Base-by-base conservation (phyloP, 257 asterid species). In the Anisodus tanguticus region DNA sequence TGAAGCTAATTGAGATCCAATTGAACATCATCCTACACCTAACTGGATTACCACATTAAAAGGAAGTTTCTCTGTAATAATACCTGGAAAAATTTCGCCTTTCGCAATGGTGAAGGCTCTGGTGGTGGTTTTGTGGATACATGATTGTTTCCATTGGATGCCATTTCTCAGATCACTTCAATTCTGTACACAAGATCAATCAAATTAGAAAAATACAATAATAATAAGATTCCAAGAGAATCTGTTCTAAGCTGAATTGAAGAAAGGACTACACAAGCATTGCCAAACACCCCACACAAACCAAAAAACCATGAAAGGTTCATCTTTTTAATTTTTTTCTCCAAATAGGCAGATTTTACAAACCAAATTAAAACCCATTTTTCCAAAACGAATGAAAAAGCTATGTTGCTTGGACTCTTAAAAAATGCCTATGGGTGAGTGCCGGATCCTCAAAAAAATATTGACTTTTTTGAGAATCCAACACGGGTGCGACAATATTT, bases 71-170 rank as follows among this genome's bases (percentile, higher is more conserved):
- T 69, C 4, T 69, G 35, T 31, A 31, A 19, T 0, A 69, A 62
- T 90, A 92, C 96, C 94, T 92, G 83, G 60, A 93, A 93, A 84
- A 93, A 93, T 84, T 89, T 93, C 1, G 97, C 95, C 85, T 88
- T 93, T 69, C 97, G 87, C 89, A 93, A 84, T 0, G 97, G 97
- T 8, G 97, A 93, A 86, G 97, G 97, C 85, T 93, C 97, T 10
- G 97, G 97, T 63, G 97, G 97, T 62, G 93, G 87, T 88, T 92
- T 93, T 10, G 71, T 70, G 10, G 68, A 86, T 35, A 83, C 87
- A 66, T 86, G 80, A 70, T 84, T 89, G 60, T 82, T 86, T 58
- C 87, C 94, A 12, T 86, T 88, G 17, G 90, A 83, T 22, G 95
- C 91, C 97, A 92, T 93, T 78, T 82, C 45, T 81, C 51, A 69